phyloP scores from a whole-genome alignment of 2,329 filamentous ascomycete genomes.

The Clarireedia paspali region DNA sequence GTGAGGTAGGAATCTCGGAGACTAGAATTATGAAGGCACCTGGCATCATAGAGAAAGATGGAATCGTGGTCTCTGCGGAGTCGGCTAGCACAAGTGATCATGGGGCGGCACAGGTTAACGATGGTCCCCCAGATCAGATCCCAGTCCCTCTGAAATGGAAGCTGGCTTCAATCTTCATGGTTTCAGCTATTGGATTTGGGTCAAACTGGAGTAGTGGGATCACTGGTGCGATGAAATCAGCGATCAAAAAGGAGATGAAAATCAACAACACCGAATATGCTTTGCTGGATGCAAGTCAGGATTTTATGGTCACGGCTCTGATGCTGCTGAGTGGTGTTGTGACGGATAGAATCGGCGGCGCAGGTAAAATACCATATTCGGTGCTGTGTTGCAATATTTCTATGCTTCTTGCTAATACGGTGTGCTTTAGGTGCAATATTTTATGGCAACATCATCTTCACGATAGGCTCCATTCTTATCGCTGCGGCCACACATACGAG shows the following conservation, averaged over 20 bases:
- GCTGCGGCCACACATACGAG: constrained; percentile 49
- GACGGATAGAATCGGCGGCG: constrained; percentile 52
- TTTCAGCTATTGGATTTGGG: constrained; percentile 50
- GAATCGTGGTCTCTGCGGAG: not conserved
- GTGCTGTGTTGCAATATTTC: no score
- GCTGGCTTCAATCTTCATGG: constrained; percentile 40
- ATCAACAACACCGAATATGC: constrained; percentile 55
- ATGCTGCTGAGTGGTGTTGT: constrained; percentile 47
- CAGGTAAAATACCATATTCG: constrained; percentile 31
- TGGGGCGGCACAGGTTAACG: not conserved
- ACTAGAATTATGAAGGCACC: not conserved
- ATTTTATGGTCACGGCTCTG: constrained; percentile 52
- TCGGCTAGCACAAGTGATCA: not conserved
- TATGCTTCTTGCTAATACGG: not conserved
- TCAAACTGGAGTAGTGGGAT: constrained; percentile 53
- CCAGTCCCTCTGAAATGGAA: constrained; percentile 25
- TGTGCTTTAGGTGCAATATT: constrained; percentile 36
- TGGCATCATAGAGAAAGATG: not conserved
- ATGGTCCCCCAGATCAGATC: not conserved
- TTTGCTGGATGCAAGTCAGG: constrained; percentile 50
- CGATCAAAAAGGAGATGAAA: constrained; percentile 50
- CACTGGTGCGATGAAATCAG: constrained; percentile 53
- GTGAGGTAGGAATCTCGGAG: not conserved
- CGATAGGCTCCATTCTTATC: constrained; percentile 49
- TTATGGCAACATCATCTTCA: constrained; percentile 54